A percentile compares a stretch with the other conserved stretches of the same genome.
Conservation (phyloP, 306 rosid genomes). For the Cucumis hystrix region DNA sequence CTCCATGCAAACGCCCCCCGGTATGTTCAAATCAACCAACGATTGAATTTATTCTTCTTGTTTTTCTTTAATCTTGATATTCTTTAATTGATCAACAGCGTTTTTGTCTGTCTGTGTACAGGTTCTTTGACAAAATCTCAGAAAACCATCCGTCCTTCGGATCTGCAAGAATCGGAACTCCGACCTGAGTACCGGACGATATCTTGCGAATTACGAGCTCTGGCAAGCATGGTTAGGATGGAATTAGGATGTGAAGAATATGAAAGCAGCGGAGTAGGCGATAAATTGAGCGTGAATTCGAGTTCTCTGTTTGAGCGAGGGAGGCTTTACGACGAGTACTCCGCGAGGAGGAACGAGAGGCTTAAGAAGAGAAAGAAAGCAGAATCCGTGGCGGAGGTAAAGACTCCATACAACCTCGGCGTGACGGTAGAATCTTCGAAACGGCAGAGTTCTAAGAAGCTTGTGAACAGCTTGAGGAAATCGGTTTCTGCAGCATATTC, state of each 20-base stretch:
- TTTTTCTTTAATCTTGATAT: neutral
- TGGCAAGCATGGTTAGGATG: constrained; percentile 39
- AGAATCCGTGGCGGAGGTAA: constrained; percentile 12
- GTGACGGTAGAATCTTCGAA: constrained; percentile 67
- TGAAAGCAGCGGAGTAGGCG: neutral
- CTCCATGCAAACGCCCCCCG: constrained; percentile 54
- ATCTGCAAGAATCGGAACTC: constrained; percentile 25
- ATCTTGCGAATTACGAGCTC: constrained; percentile 47
- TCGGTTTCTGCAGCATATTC: constrained; percentile 59
- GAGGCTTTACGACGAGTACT: constrained; percentile 62
- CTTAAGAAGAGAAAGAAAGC: constrained; percentile 51
- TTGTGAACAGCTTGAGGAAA: constrained; percentile 36
- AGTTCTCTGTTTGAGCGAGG: constrained; percentile 54
- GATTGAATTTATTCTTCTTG: neutral
- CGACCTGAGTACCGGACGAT: constrained; percentile 67
- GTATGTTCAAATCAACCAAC: constrained; percentile 11
- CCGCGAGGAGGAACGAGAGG: constrained; percentile 86
- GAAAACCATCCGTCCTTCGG: constrained; percentile 23
- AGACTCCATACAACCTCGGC: constrained; percentile 30
- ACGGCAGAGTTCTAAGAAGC: constrained; percentile 38
- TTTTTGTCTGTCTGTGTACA: constrained; percentile 8
- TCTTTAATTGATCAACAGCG: neutral
- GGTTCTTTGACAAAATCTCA: constrained; percentile 50
- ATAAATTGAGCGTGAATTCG: constrained; percentile 9
- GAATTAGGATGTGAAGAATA: constrained; percentile 29